Evolutionary conservation across 768 basidiomycete species (phyloP).

Genomic region (Brasilioporus rufonigricans): DNA sequence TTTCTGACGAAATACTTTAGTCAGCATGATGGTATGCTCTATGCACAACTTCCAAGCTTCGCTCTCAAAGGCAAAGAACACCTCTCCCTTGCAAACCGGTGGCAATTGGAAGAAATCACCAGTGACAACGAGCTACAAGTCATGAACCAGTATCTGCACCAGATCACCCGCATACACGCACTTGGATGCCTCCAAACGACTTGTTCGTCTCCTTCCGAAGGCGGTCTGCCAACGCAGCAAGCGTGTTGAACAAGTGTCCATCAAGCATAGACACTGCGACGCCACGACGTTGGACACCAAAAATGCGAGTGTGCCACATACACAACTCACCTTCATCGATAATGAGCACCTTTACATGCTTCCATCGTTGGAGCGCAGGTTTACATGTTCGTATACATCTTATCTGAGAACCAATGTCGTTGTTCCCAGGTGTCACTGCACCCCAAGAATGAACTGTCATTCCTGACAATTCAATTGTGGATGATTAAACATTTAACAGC

Average conservation of each 20-base stretch:
- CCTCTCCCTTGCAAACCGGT: constrained; percentile 44
- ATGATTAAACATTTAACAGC: not conserved
- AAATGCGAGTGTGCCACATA: not conserved
- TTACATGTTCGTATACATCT: constrained; percentile 50
- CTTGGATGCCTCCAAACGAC: constrained; percentile 71
- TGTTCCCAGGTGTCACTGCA: constrained; percentile 49
- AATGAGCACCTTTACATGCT: constrained; percentile 53
- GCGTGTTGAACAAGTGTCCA: constrained; percentile 57
- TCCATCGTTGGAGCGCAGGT: constrained; percentile 57
- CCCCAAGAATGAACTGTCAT: constrained; percentile 62
- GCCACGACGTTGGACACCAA: not conserved
- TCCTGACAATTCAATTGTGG: constrained; percentile 32
- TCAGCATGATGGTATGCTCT: constrained; percentile 60
- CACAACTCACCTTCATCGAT: constrained; percentile 57
- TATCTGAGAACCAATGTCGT: constrained; percentile 45
- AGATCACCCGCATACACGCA: constrained; percentile 14
- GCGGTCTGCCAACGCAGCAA: constrained; percentile 48
- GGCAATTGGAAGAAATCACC: constrained; percentile 64
- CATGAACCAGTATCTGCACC: not conserved
- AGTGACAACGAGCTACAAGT: constrained; percentile 45
- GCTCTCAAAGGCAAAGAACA: constrained; percentile 68
- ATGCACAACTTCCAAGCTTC: constrained; percentile 43
- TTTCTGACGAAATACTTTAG: constrained; percentile 74
- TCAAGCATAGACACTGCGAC: constrained; percentile 68
- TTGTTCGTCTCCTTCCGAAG: constrained; percentile 47